phyloP scores from a whole-genome alignment of 140 eudicot species.

The Oenanthe javanica region DNA sequence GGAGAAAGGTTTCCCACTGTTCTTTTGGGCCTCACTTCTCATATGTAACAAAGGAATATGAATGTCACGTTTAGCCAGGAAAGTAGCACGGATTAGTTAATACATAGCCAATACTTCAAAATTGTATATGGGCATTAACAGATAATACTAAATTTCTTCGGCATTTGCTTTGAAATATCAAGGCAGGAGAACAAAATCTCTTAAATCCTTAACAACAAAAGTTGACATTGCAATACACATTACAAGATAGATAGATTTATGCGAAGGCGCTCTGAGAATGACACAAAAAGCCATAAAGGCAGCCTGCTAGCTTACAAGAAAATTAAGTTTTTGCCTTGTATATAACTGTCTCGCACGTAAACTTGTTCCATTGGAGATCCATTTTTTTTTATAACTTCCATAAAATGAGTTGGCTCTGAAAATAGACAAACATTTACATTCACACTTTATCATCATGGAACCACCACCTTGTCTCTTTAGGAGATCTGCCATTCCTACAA shows the following conservation, averaged over 20 bases:
- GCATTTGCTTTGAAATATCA: not conserved
- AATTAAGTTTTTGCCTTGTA: slow-evolving; percentile 7
- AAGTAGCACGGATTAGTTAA: not conserved
- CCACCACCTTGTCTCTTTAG: slow-evolving; percentile 99
- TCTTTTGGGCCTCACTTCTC: not conserved
- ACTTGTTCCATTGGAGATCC: not conserved
- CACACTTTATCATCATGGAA: slow-evolving; percentile 90
- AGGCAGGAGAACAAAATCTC: not conserved
- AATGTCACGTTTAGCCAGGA: not conserved
- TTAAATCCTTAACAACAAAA: not conserved
- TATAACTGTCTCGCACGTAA: not conserved
- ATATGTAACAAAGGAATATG: not conserved
- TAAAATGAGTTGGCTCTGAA: not conserved
- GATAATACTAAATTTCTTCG: not conserved
- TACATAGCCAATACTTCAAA: not conserved
- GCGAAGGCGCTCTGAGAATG: not conserved
- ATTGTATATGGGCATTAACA: not conserved
- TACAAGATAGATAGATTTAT: not conserved
- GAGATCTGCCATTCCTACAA: slow-evolving; percentile 87
- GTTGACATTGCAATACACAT: slow-evolving; percentile 5
- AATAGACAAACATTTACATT: slow-evolving; percentile 16
- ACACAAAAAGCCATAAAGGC: slow-evolving; percentile 11
- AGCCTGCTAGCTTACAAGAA: slow-evolving; percentile 28
- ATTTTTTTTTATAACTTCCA: not conserved
- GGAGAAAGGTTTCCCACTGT: not conserved